A percentile compares a stretch with the other conserved stretches of the same genome.
These are phyloP conservation scores for Staphylotrichum longicolle DNA, from an alignment of 495 filamentous ascomycete species.

Conservation along the genomic window DNA sequence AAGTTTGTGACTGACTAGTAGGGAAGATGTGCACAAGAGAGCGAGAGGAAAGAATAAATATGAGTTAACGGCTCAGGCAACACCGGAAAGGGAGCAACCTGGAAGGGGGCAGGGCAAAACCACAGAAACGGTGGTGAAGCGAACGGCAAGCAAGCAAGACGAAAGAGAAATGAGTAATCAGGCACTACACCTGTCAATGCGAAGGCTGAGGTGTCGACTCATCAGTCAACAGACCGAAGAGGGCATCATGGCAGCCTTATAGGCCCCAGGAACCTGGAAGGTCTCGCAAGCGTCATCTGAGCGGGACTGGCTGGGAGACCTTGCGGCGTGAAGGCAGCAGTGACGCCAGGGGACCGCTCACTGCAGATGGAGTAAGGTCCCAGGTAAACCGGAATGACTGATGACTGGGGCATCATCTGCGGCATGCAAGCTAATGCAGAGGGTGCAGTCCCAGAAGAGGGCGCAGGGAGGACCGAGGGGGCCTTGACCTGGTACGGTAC, in stretches of 20 bases:
- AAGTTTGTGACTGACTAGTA: slow-evolving; percentile 12
- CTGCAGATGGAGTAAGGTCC: slow-evolving; percentile 16
- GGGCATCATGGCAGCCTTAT: slow-evolving; percentile 35
- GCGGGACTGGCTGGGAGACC: slow-evolving; percentile 23
- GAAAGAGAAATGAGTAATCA: slow-evolving; percentile 35
- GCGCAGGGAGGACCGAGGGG: slow-evolving; percentile 29
- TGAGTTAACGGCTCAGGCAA: slow-evolving; percentile 20
- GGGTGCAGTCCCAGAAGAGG: slow-evolving; percentile 26
- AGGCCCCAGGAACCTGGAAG: slow-evolving; percentile 31
- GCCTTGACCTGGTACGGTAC: slow-evolving; percentile 7
- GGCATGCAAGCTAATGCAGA: slow-evolving; percentile 34
- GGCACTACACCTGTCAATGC: slow-evolving; percentile 31
- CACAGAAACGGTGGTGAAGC: slow-evolving; percentile 14
- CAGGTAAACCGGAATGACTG: slow-evolving; percentile 20
- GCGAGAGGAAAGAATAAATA: slow-evolving; percentile 26
- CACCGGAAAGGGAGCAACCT: slow-evolving; percentile 11
- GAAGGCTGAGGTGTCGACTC: slow-evolving; percentile 32
- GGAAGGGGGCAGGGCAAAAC: slow-evolving; percentile 13
- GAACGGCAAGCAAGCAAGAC: slow-evolving; percentile 23
- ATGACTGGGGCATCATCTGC: slow-evolving; percentile 26
- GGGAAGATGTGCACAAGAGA: slow-evolving; percentile 20
- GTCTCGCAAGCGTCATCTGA: slow-evolving; percentile 23
- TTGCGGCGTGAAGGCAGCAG: slow-evolving; percentile 33
- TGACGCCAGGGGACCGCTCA: slow-evolving; percentile 23
- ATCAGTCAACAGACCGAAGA: slow-evolving; percentile 25